Percentiles rank a stretch among this genome's conserved stretches.
Evolutionary conservation across 768 basidiomycete genomes (phyloP).

Genomic region (Candolleomyces aberdarensis): DNA sequence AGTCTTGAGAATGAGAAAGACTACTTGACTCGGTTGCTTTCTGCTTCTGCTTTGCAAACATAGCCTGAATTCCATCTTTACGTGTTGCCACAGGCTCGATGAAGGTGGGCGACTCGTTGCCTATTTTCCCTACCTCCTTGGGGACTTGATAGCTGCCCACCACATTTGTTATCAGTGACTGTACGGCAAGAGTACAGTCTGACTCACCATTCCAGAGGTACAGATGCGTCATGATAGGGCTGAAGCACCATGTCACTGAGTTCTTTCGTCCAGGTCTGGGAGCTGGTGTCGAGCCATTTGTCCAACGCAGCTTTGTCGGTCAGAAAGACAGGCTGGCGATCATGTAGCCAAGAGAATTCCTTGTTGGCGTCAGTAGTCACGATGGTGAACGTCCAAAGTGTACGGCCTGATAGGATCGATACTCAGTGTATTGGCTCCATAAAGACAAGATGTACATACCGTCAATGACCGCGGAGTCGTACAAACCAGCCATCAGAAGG

Average conservation of each 20-base stretch:
- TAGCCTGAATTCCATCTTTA: slow-evolving; percentile 82
- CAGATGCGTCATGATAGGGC: slow-evolving; percentile 49
- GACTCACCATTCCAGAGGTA: slow-evolving; percentile 67
- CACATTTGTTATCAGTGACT: neutral
- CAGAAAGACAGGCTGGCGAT: slow-evolving; percentile 84
- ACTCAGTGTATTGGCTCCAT: no score
- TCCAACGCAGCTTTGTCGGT: slow-evolving; percentile 54
- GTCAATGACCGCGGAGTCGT: slow-evolving; percentile 69
- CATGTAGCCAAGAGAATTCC: slow-evolving; percentile 83
- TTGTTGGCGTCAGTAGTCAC: slow-evolving; percentile 78
- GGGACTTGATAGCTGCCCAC: slow-evolving; percentile 77
- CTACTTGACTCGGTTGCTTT: neutral
- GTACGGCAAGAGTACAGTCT: neutral
- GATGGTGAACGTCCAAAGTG: slow-evolving; percentile 81
- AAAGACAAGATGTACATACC: slow-evolving; percentile 33
- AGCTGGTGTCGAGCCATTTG: slow-evolving; percentile 79
- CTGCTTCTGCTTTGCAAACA: slow-evolving; percentile 66
- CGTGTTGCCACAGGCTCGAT: slow-evolving; percentile 76
- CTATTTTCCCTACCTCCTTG: slow-evolving; percentile 88
- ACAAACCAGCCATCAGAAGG: slow-evolving; percentile 87
- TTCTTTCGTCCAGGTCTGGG: slow-evolving; percentile 58
- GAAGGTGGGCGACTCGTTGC: slow-evolving; percentile 76
- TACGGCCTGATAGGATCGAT: slow-evolving; percentile 37
- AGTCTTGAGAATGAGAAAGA: neutral
- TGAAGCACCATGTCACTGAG: slow-evolving; percentile 53